phyloP scores from a whole-genome alignment of 257 asterid genomes.

The Solanum arcanum region DNA sequence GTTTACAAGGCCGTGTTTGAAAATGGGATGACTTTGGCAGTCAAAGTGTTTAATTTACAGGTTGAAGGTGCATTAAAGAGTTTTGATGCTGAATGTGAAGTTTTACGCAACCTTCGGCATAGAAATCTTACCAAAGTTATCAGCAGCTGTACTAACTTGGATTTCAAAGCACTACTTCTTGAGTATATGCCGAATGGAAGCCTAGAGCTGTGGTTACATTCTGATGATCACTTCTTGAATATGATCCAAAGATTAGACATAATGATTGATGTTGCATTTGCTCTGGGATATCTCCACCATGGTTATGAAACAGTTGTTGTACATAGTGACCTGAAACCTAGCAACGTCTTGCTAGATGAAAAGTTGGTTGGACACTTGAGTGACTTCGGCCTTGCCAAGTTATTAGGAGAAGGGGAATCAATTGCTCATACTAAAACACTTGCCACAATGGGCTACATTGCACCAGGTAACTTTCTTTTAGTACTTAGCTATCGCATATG shows the following conservation, averaged over 20 bases:
- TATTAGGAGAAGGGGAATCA: background rate
- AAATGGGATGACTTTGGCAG: background rate
- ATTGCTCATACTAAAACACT: background rate
- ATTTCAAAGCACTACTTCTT: background rate
- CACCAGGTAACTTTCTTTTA: background rate
- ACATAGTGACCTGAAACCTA: background rate
- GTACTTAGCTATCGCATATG: background rate
- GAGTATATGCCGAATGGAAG: background rate
- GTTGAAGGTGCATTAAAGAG: background rate
- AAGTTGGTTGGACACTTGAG: background rate
- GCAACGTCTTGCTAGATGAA: background rate
- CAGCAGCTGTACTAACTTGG: background rate
- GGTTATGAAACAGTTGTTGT: background rate
- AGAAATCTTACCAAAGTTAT: background rate
- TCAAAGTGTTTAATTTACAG: background rate
- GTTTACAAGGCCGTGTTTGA: background rate
- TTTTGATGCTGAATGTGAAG: background rate
- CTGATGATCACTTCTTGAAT: background rate
- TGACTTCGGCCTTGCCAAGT: background rate
- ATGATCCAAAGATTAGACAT: background rate
- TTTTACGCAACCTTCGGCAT: background rate
- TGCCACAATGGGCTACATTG: background rate
- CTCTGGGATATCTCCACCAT: background rate
- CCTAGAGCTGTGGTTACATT: background rate
- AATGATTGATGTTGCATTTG: background rate